These are phyloP conservation scores for Exophiala sp. DNA, from an alignment of 2,329 filamentous ascomycete species.

Conservation along the genomic window DNA sequence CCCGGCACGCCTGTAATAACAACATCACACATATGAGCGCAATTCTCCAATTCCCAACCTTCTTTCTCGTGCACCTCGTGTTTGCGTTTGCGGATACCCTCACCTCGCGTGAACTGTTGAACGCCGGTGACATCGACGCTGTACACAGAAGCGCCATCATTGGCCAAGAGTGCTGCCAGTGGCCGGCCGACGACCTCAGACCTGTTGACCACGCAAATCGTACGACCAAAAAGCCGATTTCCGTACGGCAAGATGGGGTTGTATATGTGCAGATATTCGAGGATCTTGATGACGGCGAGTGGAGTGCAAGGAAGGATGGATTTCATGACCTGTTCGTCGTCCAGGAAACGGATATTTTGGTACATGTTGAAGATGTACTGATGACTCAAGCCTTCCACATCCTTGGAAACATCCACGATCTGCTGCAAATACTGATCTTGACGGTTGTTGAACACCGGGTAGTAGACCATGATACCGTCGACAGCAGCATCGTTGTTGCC, in stretches of 20 bases:
- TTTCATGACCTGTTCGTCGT: slow-evolving; percentile 76
- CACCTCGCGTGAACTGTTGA: slow-evolving; percentile 85
- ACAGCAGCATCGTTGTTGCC: slow-evolving; percentile 76
- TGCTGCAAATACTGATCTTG: slow-evolving; percentile 97
- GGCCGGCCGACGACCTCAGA: slow-evolving; percentile 94
- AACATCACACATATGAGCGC: slow-evolving; percentile 83
- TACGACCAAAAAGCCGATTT: slow-evolving; percentile 88
- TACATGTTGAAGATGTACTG: slow-evolving; percentile 99
- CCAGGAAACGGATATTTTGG: slow-evolving; percentile 93
- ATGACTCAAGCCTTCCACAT: slow-evolving; percentile 92
- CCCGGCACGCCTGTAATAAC: slow-evolving; percentile 90
- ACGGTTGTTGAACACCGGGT: slow-evolving; percentile 87
- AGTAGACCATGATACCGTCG: slow-evolving; percentile 95
- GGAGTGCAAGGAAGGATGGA: slow-evolving; percentile 94
- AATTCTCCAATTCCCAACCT: slow-evolving; percentile 74
- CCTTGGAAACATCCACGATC: slow-evolving; percentile 83
- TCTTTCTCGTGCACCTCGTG: slow-evolving; percentile 85
- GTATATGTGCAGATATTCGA: slow-evolving; percentile 94
- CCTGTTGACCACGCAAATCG: slow-evolving; percentile 93
- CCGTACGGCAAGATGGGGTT: slow-evolving; percentile 90
- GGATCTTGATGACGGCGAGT: slow-evolving; percentile 91
- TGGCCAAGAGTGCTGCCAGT: slow-evolving; percentile 86
- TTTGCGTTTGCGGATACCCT: slow-evolving; percentile 77
- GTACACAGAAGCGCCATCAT: slow-evolving; percentile 94
- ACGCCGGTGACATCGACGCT: slow-evolving; percentile 89